phyloP scores from a whole-genome alignment of 306 rosid species.

The Gleditsia sinensis region DNA sequence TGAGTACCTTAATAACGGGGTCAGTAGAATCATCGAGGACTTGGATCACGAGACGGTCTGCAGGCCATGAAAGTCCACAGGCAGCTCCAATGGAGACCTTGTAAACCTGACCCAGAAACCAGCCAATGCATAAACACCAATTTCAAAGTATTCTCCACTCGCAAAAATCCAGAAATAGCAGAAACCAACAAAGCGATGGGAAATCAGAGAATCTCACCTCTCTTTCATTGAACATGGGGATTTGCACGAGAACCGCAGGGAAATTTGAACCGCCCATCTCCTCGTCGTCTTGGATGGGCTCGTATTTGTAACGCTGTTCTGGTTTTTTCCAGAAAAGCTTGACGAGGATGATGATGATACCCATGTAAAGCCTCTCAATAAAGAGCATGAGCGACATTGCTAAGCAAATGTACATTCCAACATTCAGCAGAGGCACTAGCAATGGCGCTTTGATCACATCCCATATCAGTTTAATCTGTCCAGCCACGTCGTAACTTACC shows the following conservation, averaged over 20 bases:
- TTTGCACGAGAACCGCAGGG: constrained; percentile 87
- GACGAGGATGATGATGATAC: constrained; percentile 76
- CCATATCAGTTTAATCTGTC: constrained; percentile 74
- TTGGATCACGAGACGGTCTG: constrained; percentile 97
- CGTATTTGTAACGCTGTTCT: constrained; percentile 69
- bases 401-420: constrained; percentile 60
- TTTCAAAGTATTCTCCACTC: constrained; percentile 12
- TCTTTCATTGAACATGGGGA: constrained; percentile 94
- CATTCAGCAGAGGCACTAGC: constrained; percentile 76
- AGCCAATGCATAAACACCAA: background rate
- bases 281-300: constrained; percentile 72
- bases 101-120: constrained; percentile 65
- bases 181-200: background rate
- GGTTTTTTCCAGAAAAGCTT: constrained; percentile 95
- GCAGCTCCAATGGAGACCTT: constrained; percentile 99
- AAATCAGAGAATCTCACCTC: constrained; percentile 57
- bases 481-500: constrained; percentile 57
- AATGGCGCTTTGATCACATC: constrained; percentile 88
- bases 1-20: constrained; percentile 73
- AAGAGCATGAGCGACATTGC: constrained; percentile 96
- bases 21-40: constrained; percentile 97
- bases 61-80: constrained; percentile 96
- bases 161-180: constrained; percentile 5
- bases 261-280: constrained; percentile 77
- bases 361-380: constrained; percentile 88